Percentiles rank a stretch among this genome's conserved stretches.
Conservation (phyloP, 2,329 filamentous ascomycete species). For the Talaromyces rugulosus region DNA sequence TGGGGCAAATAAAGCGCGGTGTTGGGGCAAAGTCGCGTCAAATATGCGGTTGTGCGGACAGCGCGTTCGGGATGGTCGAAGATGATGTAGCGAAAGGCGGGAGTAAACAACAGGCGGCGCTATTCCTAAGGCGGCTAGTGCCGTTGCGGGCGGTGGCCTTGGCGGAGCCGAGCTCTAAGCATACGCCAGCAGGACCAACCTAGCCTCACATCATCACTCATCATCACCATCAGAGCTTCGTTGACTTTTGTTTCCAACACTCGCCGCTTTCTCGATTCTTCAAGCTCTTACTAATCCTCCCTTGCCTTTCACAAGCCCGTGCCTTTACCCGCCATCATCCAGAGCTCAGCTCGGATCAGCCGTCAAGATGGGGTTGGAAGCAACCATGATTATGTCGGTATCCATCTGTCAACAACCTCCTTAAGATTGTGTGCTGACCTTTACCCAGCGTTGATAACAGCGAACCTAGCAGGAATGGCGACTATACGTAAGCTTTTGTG, state of each 20-base stretch:
- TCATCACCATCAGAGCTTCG: not conserved
- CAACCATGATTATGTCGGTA: constrained; percentile 87
- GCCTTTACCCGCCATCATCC: not conserved
- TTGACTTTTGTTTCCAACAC: not conserved
- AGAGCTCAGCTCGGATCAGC: constrained; percentile 20
- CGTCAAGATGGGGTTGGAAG: constrained; percentile 92
- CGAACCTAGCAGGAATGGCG: constrained; percentile 96
- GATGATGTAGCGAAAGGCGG: not conserved
- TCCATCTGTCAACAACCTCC: not conserved
- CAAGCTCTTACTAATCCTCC: not conserved
- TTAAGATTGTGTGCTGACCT: not conserved
- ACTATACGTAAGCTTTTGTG: constrained; percentile 58
- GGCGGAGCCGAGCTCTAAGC: constrained; percentile 6
- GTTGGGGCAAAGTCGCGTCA: constrained; percentile 2
- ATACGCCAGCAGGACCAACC: not conserved
- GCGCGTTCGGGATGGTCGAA: constrained; percentile 6
- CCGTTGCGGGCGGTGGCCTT: constrained; percentile 5
- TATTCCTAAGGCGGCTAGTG: constrained; percentile 2
- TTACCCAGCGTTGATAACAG: constrained; percentile 81
- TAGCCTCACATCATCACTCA: not conserved
- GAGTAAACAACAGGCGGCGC: constrained; percentile 8
- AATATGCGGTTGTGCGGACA: not conserved
- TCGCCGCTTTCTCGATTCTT: not conserved
- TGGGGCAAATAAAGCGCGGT: not conserved
- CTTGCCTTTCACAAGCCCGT: not conserved